Conservation (phyloP, 73 alveolate species). For the Symbiodinium pilosum region DNA sequence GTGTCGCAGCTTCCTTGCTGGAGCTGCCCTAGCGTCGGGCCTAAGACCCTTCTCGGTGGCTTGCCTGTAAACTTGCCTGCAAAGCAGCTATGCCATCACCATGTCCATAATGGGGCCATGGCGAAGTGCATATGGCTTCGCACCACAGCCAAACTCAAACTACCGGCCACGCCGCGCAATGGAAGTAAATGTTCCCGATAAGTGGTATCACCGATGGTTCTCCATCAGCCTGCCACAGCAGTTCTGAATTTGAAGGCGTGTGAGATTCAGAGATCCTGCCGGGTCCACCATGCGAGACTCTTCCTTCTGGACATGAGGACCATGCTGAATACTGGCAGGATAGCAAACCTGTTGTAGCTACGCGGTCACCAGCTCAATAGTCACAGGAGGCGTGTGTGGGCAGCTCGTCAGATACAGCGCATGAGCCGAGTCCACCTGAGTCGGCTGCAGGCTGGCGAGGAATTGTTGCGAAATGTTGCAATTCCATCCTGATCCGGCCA, state of each 20-base stretch:
- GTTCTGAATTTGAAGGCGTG: background rate
- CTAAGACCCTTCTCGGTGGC: background rate
- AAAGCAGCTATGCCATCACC: too few relatives aligned
- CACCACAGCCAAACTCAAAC: too few relatives aligned
- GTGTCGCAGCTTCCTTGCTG: conserved; percentile 53
- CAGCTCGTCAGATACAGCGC: background rate
- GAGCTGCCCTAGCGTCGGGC: background rate
- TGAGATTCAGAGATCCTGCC: conserved; percentile 1
- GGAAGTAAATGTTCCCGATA: too few relatives aligned
- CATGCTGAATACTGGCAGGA: background rate
- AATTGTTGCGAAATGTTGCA: background rate
- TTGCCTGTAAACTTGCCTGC: background rate
- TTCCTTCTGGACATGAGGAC: background rate
- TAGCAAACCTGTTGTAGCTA: background rate
- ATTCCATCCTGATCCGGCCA: too few relatives aligned
- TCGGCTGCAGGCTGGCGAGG: background rate
- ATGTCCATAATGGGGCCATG: too few relatives aligned
- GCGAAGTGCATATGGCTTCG: too few relatives aligned
- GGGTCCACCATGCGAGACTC: background rate
- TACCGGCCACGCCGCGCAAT: too few relatives aligned
- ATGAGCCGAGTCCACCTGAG: conserved; percentile 35
- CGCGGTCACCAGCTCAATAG: background rate
- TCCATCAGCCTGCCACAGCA: too few relatives aligned
- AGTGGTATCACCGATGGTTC: too few relatives aligned
- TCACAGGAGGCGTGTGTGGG: background rate